phyloP scores from a whole-genome alignment of 352 stramenopile species.

The Phytophthora pini region DNA sequence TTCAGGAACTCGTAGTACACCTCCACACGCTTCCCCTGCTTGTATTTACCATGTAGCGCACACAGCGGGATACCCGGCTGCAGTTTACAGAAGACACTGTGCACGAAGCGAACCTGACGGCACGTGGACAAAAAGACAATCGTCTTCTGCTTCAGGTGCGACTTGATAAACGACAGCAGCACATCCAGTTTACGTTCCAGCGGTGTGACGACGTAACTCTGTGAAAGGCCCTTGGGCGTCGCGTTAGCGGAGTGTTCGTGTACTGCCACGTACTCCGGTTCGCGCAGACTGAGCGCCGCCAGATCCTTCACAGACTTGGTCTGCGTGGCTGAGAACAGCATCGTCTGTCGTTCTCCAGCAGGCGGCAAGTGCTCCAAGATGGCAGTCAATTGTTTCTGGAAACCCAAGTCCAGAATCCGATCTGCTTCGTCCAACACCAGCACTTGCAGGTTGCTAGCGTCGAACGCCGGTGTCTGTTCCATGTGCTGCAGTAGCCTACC shows the following conservation, averaged over 20 bases:
- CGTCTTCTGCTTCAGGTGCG: constrained; percentile 98
- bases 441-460: constrained; percentile 93
- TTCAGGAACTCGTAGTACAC: constrained; percentile 99
- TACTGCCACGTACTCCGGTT: constrained; percentile 98
- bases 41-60: constrained; percentile 99
- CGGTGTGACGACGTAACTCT: constrained; percentile 96
- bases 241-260: constrained; percentile 92
- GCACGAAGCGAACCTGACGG: constrained; percentile 96
- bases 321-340: constrained; percentile 98
- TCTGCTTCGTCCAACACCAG: constrained; percentile 99
- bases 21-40: constrained; percentile 97
- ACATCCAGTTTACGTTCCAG: constrained; percentile 98
- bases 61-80: constrained; percentile 97
- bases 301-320: constrained; percentile 98
- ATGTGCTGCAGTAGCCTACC: constrained; percentile 98
- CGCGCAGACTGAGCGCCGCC: constrained; percentile 93
- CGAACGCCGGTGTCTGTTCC: constrained; percentile 98
- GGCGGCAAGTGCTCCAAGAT: constrained; percentile 97
- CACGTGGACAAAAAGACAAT: constrained; percentile 99
- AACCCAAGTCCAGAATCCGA: constrained; percentile 99
- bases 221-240: constrained; percentile 93
- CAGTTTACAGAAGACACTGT: constrained; percentile 96
- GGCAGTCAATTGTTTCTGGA: constrained; percentile 97
- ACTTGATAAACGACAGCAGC: constrained; percentile 98
- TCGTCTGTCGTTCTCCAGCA: constrained; percentile 90